Evolutionary conservation across 768 basidiomycete species (phyloP).

Genomic region (Serpula lacrymans): DNA sequence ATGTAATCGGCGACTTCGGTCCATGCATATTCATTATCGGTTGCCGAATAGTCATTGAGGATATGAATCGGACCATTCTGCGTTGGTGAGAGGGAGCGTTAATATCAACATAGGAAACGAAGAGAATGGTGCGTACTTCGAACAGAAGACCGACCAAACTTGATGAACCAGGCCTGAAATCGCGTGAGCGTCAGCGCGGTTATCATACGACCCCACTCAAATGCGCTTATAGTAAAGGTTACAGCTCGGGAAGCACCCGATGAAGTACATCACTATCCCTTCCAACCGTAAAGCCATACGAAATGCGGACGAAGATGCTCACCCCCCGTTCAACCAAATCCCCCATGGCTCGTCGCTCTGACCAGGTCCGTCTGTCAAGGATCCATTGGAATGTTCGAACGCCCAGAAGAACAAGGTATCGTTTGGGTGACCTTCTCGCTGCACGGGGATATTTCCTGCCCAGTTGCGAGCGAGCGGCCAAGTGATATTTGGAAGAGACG

Average conservation of each 20-base stretch:
- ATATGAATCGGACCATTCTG: conserved; percentile 73
- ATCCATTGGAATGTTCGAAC: conserved; percentile 54
- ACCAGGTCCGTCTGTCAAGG: conserved; percentile 41
- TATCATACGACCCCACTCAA: too few species aligned
- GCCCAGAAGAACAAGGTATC: conserved; percentile 66
- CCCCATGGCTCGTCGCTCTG: conserved; percentile 57
- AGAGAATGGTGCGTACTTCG: conserved; percentile 42
- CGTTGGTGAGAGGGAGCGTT: not conserved
- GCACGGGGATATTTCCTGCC: conserved; percentile 63
- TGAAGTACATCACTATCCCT: not conserved
- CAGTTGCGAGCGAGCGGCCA: conserved; percentile 50
- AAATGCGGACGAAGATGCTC: conserved; percentile 14
- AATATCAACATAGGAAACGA: not conserved
- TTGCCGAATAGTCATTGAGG: conserved; percentile 44
- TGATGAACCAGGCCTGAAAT: conserved; percentile 60
- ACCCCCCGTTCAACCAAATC: conserved; percentile 77
- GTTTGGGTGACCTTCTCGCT: conserved; percentile 57
- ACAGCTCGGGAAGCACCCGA: not conserved
- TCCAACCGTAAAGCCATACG: not conserved
- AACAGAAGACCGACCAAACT: conserved; percentile 62
- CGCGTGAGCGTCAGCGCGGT: too few species aligned
- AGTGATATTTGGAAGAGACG: conserved; percentile 57
- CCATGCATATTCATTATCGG: conserved; percentile 56
- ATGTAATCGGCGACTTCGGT: conserved; percentile 59
- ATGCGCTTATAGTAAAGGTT: too few species aligned